These are phyloP conservation scores for Bruguiera gymnorhiza DNA, from an alignment of 345 rosid species.

Conservation along the genomic window DNA sequence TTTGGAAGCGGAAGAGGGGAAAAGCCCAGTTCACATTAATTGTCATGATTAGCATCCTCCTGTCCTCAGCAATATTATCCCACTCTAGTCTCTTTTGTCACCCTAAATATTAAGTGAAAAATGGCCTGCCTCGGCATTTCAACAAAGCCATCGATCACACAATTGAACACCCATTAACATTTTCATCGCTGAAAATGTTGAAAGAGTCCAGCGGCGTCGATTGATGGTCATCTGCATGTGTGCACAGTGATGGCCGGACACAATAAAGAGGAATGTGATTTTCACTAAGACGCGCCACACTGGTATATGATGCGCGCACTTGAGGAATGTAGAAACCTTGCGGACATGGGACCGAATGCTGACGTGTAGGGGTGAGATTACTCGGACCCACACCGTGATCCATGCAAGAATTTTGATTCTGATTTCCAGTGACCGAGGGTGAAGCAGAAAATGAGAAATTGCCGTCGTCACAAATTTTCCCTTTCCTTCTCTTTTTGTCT, in stretches of 20 bases:
- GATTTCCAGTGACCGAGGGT: neutral
- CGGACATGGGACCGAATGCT: constrained; percentile 6
- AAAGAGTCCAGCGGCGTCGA: constrained; percentile 9
- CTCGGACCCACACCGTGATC: constrained; percentile 12
- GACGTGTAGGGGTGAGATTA: constrained; percentile 16
- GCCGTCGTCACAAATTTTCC: neutral
- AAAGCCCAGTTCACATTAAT: neutral
- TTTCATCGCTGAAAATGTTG: constrained; percentile 24
- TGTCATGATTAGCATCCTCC: neutral
- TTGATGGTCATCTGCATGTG: neutral
- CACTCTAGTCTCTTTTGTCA: neutral
- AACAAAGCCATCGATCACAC: constrained; percentile 5
- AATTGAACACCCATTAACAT: constrained; percentile 20
- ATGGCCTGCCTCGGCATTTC: neutral
- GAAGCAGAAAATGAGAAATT: constrained; percentile 1
- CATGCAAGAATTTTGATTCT: neutral
- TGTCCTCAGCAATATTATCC: neutral
- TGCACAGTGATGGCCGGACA: neutral
- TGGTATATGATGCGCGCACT: constrained; percentile 5
- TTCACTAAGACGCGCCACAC: constrained; percentile 12
- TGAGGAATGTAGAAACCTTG: constrained; percentile 12
- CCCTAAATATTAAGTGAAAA: neutral
- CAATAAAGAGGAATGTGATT: constrained; percentile 9
- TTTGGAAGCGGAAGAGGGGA: neutral
- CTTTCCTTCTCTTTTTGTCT: constrained; percentile 8